These are phyloP conservation scores for Penicillium argentinense DNA, from an alignment of 495 filamentous ascomycete genomes.

Conservation along the genomic window DNA sequence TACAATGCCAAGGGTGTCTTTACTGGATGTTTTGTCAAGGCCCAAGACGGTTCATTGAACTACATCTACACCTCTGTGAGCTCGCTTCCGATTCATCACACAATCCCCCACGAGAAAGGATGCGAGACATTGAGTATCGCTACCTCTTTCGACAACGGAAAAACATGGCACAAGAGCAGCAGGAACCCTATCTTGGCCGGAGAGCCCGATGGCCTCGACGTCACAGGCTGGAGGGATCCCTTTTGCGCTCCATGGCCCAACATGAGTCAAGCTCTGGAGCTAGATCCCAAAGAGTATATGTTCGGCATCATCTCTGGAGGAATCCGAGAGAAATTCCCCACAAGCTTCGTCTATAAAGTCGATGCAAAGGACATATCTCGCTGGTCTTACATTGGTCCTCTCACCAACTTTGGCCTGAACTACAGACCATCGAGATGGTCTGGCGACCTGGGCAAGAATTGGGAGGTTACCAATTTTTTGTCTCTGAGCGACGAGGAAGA, in stretches of 20 bases:
- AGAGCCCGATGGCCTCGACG: conserved; percentile 10
- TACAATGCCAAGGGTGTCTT: conserved; percentile 18
- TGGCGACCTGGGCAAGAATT: conserved; percentile 17
- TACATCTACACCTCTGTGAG: conserved; percentile 15
- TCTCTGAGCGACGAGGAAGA: conserved; percentile 1
- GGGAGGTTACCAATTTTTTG: conserved; percentile 19
- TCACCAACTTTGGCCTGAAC: conserved; percentile 5
- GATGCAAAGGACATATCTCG: neutral
- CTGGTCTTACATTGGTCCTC: conserved; percentile 4
- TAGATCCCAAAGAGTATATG: neutral
- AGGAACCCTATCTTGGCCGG: conserved; percentile 14
- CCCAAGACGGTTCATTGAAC: conserved; percentile 6
- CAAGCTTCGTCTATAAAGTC: conserved; percentile 5
- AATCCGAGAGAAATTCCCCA: conserved; percentile 1
- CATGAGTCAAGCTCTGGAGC: conserved; percentile 3
- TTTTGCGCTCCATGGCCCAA: conserved; percentile 9
- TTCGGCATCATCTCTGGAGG: conserved; percentile 9
- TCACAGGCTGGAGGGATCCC: conserved; percentile 16
- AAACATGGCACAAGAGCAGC: conserved; percentile 9
- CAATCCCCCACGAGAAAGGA: conserved; percentile 9
- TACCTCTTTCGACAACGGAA: conserved; percentile 10
- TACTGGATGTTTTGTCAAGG: conserved; percentile 13
- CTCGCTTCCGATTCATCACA: conserved; percentile 13
- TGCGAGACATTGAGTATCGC: conserved; percentile 11
- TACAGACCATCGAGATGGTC: conserved; percentile 15